These are phyloP conservation scores for Gonium pectorale DNA, from an alignment of 139 green algal genomes.

Conservation along the genomic window DNA sequence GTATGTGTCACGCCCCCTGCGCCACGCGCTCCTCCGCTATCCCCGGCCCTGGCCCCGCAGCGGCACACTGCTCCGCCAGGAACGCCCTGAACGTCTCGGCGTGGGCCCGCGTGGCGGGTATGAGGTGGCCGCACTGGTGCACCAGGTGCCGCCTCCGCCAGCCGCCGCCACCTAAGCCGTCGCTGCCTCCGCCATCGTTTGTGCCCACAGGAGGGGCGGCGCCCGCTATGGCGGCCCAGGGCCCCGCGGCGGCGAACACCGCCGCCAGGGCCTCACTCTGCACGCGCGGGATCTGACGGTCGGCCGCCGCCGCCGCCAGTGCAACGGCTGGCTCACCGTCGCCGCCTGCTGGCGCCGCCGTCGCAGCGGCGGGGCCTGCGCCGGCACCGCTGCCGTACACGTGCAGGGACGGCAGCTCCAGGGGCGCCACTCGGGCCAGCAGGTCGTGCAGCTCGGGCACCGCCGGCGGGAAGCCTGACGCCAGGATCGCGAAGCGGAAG, in stretches of 20 bases:
- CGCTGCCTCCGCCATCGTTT: no score
- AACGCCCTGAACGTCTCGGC: conserved; percentile 23
- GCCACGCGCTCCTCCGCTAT: no score
- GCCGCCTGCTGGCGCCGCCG: not conserved
- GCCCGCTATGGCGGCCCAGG: no score
- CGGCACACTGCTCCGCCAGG: conserved; percentile 25
- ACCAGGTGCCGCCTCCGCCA: not conserved
- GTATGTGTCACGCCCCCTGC: no score
- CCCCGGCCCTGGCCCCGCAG: no score
- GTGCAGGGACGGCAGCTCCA: conserved; percentile 59
- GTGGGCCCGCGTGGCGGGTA: conserved; percentile 18
- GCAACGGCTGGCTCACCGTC: not conserved
- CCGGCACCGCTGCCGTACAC: conserved; percentile 46
- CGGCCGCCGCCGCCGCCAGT: not conserved
- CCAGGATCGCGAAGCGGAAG: conserved; percentile 57
- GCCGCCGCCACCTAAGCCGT: no score
- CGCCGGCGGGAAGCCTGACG: conserved; percentile 43
- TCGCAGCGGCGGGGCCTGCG: not conserved
- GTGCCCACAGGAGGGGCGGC: no score
- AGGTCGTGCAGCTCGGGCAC: conserved; percentile 20
- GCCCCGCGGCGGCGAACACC: no score
- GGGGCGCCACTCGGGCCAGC: not conserved
- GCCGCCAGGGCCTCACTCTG: conserved; percentile 20
- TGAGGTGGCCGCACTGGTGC: conserved; percentile 34
- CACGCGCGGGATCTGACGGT: conserved; percentile 6